Base-by-base conservation (phyloP, 768 basidiomycete genomes). In the Pleurotus sapidus region DNA sequence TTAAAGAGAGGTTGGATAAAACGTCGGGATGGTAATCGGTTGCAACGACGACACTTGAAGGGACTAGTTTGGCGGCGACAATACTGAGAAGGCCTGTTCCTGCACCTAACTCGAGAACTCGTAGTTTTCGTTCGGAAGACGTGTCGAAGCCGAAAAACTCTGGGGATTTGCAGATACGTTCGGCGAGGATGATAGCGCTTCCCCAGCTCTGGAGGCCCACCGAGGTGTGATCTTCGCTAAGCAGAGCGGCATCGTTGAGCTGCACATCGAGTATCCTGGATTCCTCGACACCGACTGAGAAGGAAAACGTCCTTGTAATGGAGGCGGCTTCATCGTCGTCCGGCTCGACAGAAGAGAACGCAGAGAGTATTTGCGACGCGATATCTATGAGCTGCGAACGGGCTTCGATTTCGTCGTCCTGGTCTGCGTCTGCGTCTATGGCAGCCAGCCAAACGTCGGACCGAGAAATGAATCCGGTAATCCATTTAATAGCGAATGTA, bases 131-230 rank as follows among this genome's bases (percentile, higher is more conserved):
- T 9, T 24, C 23, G 53, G 30, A 37, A 17, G 40, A 17, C 23
- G 64, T 61, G 4, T 61, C 20, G 50, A 80, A 60, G 11, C 72
- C 73, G 60, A 79, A 84, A 56, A 63, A 59, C 46, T 59, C 63
- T 2, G 86, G 81, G 40, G 74, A 64, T 7, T 70, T 67, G 46
- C 84, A 86, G 49, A 93, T 75, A 46, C 79, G 77, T 62, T 87
- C 80, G 1, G 84, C 85, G 47, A 94, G 77, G 37, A 90, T 70
- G 64, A 91, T 88, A 15, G 86, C 82, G 63, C 88, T 87, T 7
- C 84, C 90, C 91, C 92, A 93, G 64, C 88, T 92, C 69, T 93
- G 91, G 45, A 93, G 72, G 0, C 92, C 91, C 30, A 92, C 90
- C 15, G 84, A 85, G 8, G 89, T 91, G 67, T 92, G 87, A 65